Evolutionary conservation across 441 rosid species (phyloP).

Genomic region (Metrosideros polymorpha): DNA sequence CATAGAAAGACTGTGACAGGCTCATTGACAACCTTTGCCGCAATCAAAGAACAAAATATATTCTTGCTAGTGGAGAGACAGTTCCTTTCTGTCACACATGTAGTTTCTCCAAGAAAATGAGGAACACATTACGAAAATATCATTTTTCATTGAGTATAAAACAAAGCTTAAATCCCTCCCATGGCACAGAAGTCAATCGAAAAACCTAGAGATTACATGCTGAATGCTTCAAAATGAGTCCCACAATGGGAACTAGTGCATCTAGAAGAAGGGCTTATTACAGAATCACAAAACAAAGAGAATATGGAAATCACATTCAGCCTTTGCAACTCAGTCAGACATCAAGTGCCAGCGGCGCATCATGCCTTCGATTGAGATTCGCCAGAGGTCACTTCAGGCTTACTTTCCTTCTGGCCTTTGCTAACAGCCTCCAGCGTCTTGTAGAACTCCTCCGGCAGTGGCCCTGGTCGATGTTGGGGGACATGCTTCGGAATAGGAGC

Average conservation of each 20-base stretch:
- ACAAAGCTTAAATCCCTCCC: background rate
- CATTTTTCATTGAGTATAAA: background rate
- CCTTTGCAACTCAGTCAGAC: constrained; percentile 2
- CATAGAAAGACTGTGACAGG: background rate
- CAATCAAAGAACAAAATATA: background rate
- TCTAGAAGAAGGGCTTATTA: constrained; percentile 17
- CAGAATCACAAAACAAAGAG: constrained; percentile 17
- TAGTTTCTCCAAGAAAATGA: background rate
- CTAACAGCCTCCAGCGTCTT: constrained; percentile 50
- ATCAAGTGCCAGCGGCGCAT: background rate
- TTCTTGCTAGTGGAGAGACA: background rate
- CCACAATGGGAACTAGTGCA: constrained; percentile 5
- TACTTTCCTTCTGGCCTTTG: constrained; percentile 15
- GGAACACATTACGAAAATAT: background rate
- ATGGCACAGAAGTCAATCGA: background rate
- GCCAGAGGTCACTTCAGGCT: constrained; percentile 35
- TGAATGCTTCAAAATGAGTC: constrained; percentile 14
- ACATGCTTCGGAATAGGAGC: constrained; percentile 87
- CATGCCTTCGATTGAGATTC: constrained; percentile 40
- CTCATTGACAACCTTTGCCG: background rate
- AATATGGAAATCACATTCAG: constrained; percentile 2
- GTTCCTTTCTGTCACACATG: background rate
- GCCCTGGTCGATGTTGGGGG: constrained; percentile 84
- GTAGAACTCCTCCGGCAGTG: constrained; percentile 81
- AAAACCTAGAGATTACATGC: constrained; percentile 20